phyloP scores from a whole-genome alignment of 352 stramenopile genomes.

The Pythium volutum region DNA sequence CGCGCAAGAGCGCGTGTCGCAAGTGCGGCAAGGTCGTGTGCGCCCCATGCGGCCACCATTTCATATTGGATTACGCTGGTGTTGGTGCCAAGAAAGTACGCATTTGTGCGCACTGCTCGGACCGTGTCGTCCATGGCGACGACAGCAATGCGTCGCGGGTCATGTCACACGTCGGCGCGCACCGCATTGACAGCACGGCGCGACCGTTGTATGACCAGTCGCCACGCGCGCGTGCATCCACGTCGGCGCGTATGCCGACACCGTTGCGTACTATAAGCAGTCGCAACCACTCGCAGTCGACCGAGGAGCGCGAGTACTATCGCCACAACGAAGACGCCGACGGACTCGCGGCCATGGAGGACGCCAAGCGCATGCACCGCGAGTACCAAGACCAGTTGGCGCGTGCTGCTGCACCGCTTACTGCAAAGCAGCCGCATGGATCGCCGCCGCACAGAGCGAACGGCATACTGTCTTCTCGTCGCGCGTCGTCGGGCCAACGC shows the following conservation, averaged over 20 bases:
- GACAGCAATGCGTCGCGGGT: neutral
- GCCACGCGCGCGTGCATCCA: conserved; percentile 14
- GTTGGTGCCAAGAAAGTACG: conserved; percentile 58
- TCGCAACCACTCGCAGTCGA: conserved; percentile 38
- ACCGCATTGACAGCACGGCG: conserved; percentile 19
- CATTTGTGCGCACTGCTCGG: conserved; percentile 64
- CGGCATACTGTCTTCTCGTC: too few species aligned
- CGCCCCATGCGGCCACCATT: conserved; percentile 49
- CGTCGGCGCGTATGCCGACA: neutral
- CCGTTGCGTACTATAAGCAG: too few species aligned
- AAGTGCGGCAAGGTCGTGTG: conserved; percentile 79
- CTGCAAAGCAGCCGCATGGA: too few species aligned
- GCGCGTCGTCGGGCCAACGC: neutral
- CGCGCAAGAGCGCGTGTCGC: conserved; percentile 60
- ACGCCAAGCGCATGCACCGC: conserved; percentile 60
- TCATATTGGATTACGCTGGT: conserved; percentile 46
- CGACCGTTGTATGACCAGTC: conserved; percentile 49
- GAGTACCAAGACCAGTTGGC: conserved; percentile 60
- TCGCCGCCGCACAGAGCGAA: too few species aligned
- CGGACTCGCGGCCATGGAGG: conserved; percentile 53
- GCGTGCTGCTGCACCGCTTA: conserved; percentile 12
- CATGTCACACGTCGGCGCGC: conserved; percentile 12
- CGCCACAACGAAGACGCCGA: conserved; percentile 43
- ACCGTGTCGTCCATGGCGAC: conserved; percentile 32
- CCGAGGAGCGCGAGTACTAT: conserved; percentile 63